Evolutionary conservation across 371 early-diverging fungal genomes (phyloP), one percentile per base, ranked within the genome.

Genomic region (Vittaforma corneae): DNA sequence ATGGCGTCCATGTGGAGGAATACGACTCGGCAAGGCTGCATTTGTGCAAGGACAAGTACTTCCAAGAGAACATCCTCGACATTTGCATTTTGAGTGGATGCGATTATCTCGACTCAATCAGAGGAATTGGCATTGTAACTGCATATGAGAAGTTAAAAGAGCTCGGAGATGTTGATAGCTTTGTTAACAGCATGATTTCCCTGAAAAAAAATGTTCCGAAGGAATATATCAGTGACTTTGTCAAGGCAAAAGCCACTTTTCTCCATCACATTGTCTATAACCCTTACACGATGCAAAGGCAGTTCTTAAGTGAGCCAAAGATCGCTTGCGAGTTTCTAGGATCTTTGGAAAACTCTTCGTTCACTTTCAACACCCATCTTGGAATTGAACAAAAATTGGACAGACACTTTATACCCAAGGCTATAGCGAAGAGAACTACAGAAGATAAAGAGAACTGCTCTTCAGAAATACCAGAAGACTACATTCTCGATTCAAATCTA

Each of bases 21-120:
- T 77, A 53, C 48, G 42, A 68, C 22, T 61, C 56, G 58, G 65
- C 53, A 11, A 67, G 52, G 16, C 67, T 79, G 29, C 33, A 59
- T 22, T 52, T 61, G 20, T 48, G 34, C n/a, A 57, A 54, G 11
- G 67, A 62, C 18, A 45, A 42, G 18, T 51, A 57, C 16, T 70
- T 76, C 46, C 33, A 46, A 38, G 66, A 65, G 34, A 67, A 83
- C 65, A 84, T 94, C 54, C 83, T 89, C 5, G 86, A 89, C 16
- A 87, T 92, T 85, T 88, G 91, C 65, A 90, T 93, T 37, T 70
- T 96, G 22, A 85, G 90, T 1, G 97, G 97, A 6, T 96, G 97
- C 76, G 97, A 96, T 71, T 96, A 96, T 68, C 74, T 90, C 18
- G 82, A 84, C 0, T 86, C 86, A 0, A 81, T 89, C 2, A 84